Evolutionary conservation across 495 filamentous ascomycete genomes (phyloP).

Genomic region (Penicillium salamii): DNA sequence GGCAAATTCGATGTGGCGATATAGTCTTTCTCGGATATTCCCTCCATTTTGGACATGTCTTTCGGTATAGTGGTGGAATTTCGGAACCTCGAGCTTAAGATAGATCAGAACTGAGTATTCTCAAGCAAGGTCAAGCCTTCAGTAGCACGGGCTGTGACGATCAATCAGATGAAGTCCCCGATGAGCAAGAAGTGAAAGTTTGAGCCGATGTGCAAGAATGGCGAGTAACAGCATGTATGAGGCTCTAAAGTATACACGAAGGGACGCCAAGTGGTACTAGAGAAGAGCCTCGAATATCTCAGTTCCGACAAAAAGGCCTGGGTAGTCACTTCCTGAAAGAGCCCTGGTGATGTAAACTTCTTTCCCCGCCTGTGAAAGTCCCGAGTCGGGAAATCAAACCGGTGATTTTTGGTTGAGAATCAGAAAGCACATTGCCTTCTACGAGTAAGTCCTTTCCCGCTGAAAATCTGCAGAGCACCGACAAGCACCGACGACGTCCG

Average conservation of each 20-base stretch:
- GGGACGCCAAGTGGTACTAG: no score
- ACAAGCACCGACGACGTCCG: constrained; percentile 21
- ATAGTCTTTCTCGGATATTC: background rate
- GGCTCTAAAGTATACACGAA: no score
- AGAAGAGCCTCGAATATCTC: no score
- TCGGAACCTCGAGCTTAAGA: background rate
- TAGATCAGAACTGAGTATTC: background rate
- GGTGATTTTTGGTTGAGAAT: no score
- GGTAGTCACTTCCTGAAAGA: no score
- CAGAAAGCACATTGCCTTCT: background rate
- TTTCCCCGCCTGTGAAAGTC: no score
- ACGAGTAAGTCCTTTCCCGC: background rate
- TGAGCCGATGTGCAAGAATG: background rate
- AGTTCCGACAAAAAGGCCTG: no score
- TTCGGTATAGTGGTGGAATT: background rate
- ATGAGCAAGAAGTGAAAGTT: background rate
- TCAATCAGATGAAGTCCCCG: background rate
- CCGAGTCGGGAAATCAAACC: no score
- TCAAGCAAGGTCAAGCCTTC: background rate
- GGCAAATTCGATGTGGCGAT: constrained; percentile 1
- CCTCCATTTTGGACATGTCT: constrained; percentile 1
- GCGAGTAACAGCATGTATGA: background rate
- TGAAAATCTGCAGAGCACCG: constrained; percentile 11
- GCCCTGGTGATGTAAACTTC: no score
- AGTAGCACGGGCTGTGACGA: background rate